Conservation (phyloP, 495 filamentous ascomycete genomes). For the Chaetomium cochliodes region DNA sequence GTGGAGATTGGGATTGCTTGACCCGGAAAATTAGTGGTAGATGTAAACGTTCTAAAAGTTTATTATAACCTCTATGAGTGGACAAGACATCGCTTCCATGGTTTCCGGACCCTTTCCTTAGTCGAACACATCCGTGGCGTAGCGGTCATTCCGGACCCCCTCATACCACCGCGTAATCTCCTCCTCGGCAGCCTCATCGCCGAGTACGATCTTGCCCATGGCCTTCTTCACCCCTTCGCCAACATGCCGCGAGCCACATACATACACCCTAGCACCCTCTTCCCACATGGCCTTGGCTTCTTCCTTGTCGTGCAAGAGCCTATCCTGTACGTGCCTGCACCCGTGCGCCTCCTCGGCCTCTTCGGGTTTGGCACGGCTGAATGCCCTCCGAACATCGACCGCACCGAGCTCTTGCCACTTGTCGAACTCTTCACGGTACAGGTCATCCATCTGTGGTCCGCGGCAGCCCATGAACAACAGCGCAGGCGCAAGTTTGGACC, state of each 20-base stretch:
- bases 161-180: constrained; percentile 53
- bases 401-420: constrained; percentile 59
- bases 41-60: not conserved
- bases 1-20: not conserved
- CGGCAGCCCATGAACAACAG: constrained; percentile 66
- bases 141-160: constrained; percentile 57
- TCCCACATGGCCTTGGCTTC: constrained; percentile 56
- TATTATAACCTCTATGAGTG: not conserved
- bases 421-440: constrained; percentile 60
- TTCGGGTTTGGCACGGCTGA: constrained; percentile 39
- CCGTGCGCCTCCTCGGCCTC: constrained; percentile 43
- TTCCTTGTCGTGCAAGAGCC: constrained; percentile 52
- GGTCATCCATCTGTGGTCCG: constrained; percentile 54
- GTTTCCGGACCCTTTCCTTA: constrained; percentile 23
- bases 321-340: constrained; percentile 62
- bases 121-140: constrained; percentile 69
- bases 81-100: not conserved
- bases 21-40: not conserved
- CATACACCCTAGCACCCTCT: constrained; percentile 60
- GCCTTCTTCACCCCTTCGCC: constrained; percentile 57
- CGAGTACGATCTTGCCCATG: constrained; percentile 46
- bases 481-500: constrained; percentile 55
- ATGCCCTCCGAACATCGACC: constrained; percentile 59
- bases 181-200: constrained; percentile 41
- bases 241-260: constrained; percentile 64